A percentile compares a stretch with the other conserved stretches of the same genome.
Conservation (phyloP, 2,329 filamentous ascomycete genomes). For the Lasiodiplodia sp. region DNA sequence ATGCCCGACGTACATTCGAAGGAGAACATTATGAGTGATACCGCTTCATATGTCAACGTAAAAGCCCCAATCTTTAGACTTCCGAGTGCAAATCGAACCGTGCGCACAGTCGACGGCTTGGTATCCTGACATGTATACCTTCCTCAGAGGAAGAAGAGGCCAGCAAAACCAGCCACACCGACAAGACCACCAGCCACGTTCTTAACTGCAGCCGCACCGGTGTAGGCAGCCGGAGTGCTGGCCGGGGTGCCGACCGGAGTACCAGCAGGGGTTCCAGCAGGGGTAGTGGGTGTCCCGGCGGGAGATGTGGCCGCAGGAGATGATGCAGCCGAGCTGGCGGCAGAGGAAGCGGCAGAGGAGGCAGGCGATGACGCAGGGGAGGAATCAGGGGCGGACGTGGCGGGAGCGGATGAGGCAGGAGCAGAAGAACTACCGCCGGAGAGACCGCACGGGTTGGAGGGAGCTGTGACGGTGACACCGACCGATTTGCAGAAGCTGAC, state of each 20-base stretch:
- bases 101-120: not conserved
- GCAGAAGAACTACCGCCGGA: conserved; percentile 8
- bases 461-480: conserved; percentile 21
- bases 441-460: conserved; percentile 21
- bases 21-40: not conserved
- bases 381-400: not conserved
- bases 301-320: not conserved
- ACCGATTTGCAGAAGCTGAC: conserved; percentile 26
- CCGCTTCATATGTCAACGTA: not conserved
- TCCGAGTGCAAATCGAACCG: not conserved
- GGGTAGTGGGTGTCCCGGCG: not conserved
- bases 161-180: conserved; percentile 40
- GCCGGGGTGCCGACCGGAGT: conserved; percentile 30
- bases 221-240: conserved; percentile 35
- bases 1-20: not conserved
- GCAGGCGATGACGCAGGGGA: not conserved
- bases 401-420: not conserved
- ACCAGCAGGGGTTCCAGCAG: not conserved
- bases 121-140: not conserved
- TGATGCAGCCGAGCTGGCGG: not conserved
- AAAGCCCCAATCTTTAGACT: not conserved
- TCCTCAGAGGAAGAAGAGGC: conserved; percentile 14
- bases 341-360: not conserved
- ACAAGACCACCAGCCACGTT: conserved; percentile 36
- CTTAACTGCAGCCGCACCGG: conserved; percentile 39